These are phyloP conservation scores for Lachancea mirantina DNA, from an alignment of 805 yeast species.

Conservation along the genomic window DNA sequence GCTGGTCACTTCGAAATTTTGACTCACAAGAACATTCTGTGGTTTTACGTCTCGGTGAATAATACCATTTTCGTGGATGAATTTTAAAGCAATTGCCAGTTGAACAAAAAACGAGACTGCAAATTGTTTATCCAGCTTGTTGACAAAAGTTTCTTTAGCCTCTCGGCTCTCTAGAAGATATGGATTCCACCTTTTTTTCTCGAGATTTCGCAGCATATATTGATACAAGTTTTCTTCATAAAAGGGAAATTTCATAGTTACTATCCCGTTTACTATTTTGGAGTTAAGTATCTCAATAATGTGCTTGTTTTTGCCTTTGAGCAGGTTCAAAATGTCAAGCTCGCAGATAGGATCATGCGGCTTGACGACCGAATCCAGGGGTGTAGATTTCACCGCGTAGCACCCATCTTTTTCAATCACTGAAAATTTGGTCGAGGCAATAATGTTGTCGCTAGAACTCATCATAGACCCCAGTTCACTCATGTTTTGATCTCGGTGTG, in stretches of 20 bases:
- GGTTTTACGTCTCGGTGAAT: conserved; percentile 94
- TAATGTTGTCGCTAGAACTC: conserved; percentile 1
- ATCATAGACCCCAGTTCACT: no score
- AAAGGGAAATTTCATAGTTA: conserved; percentile 10
- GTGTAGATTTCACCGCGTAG: conserved; percentile 18
- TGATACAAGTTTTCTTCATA: conserved; percentile 8
- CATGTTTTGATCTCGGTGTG: no score
- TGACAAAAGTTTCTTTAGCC: conserved; percentile 5
- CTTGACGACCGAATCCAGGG: conserved; percentile 17
- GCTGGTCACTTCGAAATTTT: not conserved
- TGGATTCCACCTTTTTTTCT: conserved; percentile 8
- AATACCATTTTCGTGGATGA: conserved; percentile 77
- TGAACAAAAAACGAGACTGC: conserved; percentile 53
- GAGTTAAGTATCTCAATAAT: conserved; percentile 17
- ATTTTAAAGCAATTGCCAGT: conserved; percentile 68
- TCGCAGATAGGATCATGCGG: conserved; percentile 28
- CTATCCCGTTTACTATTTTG: conserved; percentile 1
- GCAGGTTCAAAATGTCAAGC: conserved; percentile 18
- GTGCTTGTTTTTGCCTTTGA: conserved; percentile 4
- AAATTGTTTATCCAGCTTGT: conserved; percentile 16
- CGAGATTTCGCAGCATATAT: conserved; percentile 9
- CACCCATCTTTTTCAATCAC: conserved; percentile 14
- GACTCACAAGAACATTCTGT: conserved; percentile 65
- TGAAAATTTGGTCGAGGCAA: conserved; percentile 21
- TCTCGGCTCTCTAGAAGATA: conserved; percentile 5